Base-by-base conservation (phyloP, 2,329 filamentous ascomycete genomes). In the Ceratocystis colombiana region DNA sequence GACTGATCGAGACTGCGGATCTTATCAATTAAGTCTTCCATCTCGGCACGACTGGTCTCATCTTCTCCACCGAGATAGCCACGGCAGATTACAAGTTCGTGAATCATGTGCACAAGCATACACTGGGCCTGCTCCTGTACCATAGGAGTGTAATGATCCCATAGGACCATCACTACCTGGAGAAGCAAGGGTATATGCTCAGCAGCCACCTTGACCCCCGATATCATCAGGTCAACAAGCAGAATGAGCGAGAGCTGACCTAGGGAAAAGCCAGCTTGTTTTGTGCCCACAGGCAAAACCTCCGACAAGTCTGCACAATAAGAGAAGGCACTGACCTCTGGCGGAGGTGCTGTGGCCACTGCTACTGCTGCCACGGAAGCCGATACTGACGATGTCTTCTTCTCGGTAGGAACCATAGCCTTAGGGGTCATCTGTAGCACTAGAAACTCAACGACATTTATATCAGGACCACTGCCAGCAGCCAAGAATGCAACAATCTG, bases 111-210 rank as follows among this genome's bases (percentile, higher is more conserved):
- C 1, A 99, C 92, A 17, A 99, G 83, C 92, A 99, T 96, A 75
- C 99, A 94, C 62, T 92, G 86, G 37, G 95, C 92, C 75, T 99
- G 93, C 70, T 97, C 94, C 74, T 97, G 93, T 1, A 99, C 94
- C 10, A 96, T 83, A 2, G 90, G 86, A 1, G 90, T 96, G 72
- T 99, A 96, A 72, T 97, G 93, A 74, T 99, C 95, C 94, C 94
- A 99, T 1, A 97, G 82, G 2, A 97, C 90, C 12, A 93, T 87
- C 4, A 96, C 87, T 7, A 96, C 89, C 74, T 99, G 94, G 15
- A 99, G 79, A 22, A 99, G 79, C 30, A 96, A 82, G 0, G 93
- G 90, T 2, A 97, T 83, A 71, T 88, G 89, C 61, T 96, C 90
- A 20, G 85, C 80, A 1, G 84, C 81, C 17, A 97, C 80, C 64